These are phyloP conservation scores for Xylogone sp. DNA, from an alignment of 2,329 filamentous ascomycete genomes.

Conservation along the genomic window DNA sequence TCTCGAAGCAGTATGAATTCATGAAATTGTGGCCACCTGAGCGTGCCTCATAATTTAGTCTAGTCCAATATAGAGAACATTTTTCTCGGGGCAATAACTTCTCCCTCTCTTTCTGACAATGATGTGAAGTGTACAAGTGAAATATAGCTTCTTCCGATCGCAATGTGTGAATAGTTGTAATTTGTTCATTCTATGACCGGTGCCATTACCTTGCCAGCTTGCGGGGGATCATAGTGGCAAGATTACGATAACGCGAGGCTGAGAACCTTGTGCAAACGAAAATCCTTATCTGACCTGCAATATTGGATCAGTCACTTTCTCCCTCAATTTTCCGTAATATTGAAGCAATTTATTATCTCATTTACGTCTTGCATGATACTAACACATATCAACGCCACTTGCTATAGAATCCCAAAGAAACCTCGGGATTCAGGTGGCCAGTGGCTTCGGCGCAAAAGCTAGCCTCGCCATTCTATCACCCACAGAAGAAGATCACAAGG, in stretches of 20 bases:
- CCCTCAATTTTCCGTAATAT: no score
- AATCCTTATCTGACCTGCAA: no score
- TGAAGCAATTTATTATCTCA: no score
- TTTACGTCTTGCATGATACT: not conserved
- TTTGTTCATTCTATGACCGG: no score
- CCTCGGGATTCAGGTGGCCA: not conserved
- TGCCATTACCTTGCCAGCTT: no score
- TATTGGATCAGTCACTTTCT: no score
- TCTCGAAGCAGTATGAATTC: slow-evolving; percentile 1
- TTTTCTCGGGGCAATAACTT: not conserved
- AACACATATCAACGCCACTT: not conserved
- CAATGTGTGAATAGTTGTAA: no score
- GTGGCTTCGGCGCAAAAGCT: not conserved
- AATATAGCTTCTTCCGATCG: no score
- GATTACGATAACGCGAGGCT: not conserved
- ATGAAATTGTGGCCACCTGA: not conserved
- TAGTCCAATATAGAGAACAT: not conserved
- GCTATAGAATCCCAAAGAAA: not conserved
- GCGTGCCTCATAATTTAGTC: not conserved
- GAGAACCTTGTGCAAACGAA: not conserved
- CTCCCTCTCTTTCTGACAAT: no score
- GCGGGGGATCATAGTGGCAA: no score
- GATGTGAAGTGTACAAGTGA: no score
- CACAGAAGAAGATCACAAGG: no score
- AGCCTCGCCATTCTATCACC: not conserved